Conservation (phyloP, 1,139 yeast species). For the Geotrichum bryndzae region DNA sequence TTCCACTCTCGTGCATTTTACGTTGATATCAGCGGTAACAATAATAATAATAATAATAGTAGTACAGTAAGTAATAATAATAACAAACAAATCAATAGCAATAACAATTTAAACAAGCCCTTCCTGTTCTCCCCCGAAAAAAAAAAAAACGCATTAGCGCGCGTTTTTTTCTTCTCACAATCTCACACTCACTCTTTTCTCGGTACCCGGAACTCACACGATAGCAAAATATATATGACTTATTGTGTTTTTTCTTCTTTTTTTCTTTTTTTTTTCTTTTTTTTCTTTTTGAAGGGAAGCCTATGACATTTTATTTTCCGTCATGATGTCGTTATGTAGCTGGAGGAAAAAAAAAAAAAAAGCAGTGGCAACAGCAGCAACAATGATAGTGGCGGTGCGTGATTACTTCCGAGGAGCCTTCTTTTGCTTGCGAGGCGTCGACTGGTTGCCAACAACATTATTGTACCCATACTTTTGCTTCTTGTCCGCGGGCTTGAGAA, state of each 20-base stretch:
- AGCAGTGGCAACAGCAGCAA: background rate
- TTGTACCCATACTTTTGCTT: slow-evolving; percentile 64
- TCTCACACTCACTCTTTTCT: background rate
- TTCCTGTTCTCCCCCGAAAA: background rate
- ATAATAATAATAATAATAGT: background rate
- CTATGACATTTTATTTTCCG: background rate
- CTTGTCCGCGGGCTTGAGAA: slow-evolving; percentile 95
- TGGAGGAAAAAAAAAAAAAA: too few species aligned
- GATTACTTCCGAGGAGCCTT: slow-evolving; percentile 1
- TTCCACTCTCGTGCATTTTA: too few species aligned
- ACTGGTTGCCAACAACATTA: slow-evolving; percentile 15
- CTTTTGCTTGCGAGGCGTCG: slow-evolving; percentile 14
- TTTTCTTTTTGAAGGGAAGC: background rate
- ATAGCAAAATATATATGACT: background rate
- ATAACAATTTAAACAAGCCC: background rate
- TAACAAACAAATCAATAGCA: background rate
- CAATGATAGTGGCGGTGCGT: background rate
- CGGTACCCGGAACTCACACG: background rate
- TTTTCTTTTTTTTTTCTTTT: background rate
- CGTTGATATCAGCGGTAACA: background rate
- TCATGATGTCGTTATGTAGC: background rate
- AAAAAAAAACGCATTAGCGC: background rate
- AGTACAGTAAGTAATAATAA: background rate
- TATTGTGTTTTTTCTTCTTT: background rate
- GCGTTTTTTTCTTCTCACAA: too few species aligned